phyloP scores from a whole-genome alignment of 1,284 basidiomycete species.

The Somion occarium region DNA sequence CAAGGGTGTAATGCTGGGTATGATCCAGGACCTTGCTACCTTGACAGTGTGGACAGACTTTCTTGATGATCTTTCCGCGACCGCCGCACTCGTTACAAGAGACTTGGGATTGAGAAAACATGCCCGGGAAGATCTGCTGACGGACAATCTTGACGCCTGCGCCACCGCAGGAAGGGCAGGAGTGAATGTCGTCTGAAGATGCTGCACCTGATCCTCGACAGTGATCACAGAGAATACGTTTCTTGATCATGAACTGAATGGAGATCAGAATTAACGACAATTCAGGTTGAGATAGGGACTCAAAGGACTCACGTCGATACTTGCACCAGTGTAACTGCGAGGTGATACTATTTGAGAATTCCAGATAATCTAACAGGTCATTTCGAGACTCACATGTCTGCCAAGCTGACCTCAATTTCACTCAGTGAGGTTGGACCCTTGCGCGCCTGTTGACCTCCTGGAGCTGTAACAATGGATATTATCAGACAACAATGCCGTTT shows the following conservation, averaged over 20 bases:
- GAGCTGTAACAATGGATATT: conserved; percentile 13
- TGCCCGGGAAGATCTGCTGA: conserved; percentile 93
- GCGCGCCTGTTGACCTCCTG: conserved; percentile 63
- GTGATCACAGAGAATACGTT: conserved; percentile 87
- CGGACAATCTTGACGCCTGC: conserved; percentile 80
- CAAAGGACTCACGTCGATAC: conserved; percentile 62
- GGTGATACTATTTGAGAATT: conserved; percentile 9
- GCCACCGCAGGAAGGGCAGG: conserved; percentile 79
- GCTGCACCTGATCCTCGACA: conserved; percentile 91
- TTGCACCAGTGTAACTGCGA: conserved; percentile 68
- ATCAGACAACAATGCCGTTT: background rate
- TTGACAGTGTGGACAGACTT: conserved; percentile 76
- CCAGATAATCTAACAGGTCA: no score
- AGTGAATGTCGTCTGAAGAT: conserved; percentile 80
- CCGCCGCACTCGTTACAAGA: conserved; percentile 81
- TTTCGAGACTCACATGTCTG: conserved; percentile 63
- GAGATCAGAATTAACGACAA: background rate
- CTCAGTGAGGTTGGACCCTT: conserved; percentile 80
- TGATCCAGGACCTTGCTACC: conserved; percentile 83
- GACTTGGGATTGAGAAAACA: conserved; percentile 82
- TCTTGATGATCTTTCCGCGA: conserved; percentile 73
- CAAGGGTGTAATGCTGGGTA: conserved; percentile 75
- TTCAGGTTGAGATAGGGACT: background rate
- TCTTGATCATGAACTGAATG: conserved; percentile 80
- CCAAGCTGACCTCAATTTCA: conserved; percentile 83